Percentiles rank a stretch among this genome's conserved stretches.
These are phyloP conservation scores for Aspergillus brasiliensis DNA, from an alignment of 2,329 filamentous ascomycete species.

Conservation along the genomic window DNA sequence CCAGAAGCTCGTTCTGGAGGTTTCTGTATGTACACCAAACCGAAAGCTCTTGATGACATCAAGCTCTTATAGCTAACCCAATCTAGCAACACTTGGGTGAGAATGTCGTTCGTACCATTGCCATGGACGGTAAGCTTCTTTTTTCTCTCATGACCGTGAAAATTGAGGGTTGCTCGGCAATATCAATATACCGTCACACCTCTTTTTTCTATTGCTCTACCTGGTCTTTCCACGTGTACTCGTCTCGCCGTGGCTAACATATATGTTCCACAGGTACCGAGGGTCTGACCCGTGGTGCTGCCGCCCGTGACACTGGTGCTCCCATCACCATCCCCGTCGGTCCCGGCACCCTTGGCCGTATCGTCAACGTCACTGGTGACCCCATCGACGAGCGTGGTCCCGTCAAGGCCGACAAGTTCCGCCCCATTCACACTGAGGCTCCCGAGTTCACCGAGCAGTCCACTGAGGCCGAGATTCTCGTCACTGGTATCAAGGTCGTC, in stretches of 20 bases:
- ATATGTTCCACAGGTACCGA: constrained; percentile 73
- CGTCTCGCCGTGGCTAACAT: constrained; percentile 22
- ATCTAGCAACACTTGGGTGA: constrained; percentile 97
- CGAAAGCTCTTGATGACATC: constrained; percentile 17
- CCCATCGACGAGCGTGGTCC: constrained; percentile 99
- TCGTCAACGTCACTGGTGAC: constrained; percentile 99
- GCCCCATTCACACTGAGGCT: constrained; percentile 92
- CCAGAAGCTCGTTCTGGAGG: constrained; percentile 94
- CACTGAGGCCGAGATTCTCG: constrained; percentile 91
- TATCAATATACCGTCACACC: background rate
- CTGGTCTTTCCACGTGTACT: constrained; percentile 8
- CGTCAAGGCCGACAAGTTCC: constrained; percentile 86
- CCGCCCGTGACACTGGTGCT: constrained; percentile 82
- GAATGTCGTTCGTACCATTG: constrained; percentile 99
- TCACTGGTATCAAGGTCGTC: constrained; percentile 99
- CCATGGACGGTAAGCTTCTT: constrained; percentile 87
- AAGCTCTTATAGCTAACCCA: constrained; percentile 25
- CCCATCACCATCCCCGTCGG: constrained; percentile 98
- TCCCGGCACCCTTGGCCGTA: constrained; percentile 89
- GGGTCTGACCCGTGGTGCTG: constrained; percentile 93
- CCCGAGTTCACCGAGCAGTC: constrained; percentile 94
- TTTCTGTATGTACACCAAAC: constrained; percentile 69
- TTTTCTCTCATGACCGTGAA: constrained; percentile 10
- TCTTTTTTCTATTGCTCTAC: background rate
- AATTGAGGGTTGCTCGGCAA: background rate